Evolutionary conservation across 306 rosid species (phyloP).

Genomic region (Adenanthera pavonina): DNA sequence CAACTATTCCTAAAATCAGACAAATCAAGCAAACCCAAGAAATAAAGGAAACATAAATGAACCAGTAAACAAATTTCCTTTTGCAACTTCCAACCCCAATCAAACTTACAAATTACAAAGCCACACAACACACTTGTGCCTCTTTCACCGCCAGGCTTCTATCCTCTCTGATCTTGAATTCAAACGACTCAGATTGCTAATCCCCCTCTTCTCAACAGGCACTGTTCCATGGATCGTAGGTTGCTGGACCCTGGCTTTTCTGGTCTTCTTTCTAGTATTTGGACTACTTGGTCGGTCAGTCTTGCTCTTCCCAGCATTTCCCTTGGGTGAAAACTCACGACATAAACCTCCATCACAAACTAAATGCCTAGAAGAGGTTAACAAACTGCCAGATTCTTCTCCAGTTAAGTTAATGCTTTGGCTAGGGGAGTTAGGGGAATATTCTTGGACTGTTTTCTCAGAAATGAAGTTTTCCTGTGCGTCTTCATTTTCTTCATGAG

Average conservation of each 20-base stretch:
- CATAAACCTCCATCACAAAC: constrained; percentile 37
- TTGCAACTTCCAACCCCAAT: constrained; percentile 39
- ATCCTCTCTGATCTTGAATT: constrained; percentile 61
- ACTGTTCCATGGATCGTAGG: constrained; percentile 37
- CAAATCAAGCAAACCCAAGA: constrained; percentile 11
- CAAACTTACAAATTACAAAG: constrained; percentile 47
- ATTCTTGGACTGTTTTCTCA: constrained; percentile 46
- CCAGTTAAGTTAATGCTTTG: constrained; percentile 35
- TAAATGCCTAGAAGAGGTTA: constrained; percentile 49
- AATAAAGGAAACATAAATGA: constrained; percentile 40
- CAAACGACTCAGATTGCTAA: constrained; percentile 53
- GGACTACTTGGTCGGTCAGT: constrained; percentile 53
- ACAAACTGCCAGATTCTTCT: constrained; percentile 47
- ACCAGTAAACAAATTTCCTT: constrained; percentile 46
- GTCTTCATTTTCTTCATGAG: constrained; percentile 48
- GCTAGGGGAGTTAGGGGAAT: constrained; percentile 30
- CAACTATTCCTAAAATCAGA: constrained; percentile 42
- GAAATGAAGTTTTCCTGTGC: constrained; percentile 36
- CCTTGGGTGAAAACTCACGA: constrained; percentile 51
- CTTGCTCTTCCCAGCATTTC: constrained; percentile 48
- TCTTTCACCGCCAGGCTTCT: constrained; percentile 72
- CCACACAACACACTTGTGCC: constrained; percentile 27
- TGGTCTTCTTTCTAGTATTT: constrained; percentile 48
- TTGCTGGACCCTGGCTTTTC: constrained; percentile 49
- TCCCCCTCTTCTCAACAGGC: constrained; percentile 57